These are phyloP conservation scores for Saccharomyces mikatae DNA, from an alignment of 805 yeast genomes.

Conservation along the genomic window DNA sequence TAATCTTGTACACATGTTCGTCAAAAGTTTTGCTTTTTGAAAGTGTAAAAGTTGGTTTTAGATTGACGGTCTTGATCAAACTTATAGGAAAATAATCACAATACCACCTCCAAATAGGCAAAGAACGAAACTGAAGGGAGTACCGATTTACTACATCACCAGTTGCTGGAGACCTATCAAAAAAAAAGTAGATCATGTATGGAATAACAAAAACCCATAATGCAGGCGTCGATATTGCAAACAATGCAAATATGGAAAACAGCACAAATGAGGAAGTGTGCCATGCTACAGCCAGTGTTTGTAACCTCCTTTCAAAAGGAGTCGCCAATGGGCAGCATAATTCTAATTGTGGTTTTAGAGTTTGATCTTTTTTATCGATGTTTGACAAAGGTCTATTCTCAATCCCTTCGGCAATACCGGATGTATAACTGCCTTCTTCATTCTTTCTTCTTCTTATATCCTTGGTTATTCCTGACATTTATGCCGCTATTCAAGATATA, in stretches of 20 bases:
- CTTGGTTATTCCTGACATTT: not conserved
- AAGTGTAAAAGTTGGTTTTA: slow-evolving; percentile 62
- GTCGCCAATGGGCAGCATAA: slow-evolving; percentile 44
- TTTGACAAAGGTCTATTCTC: not conserved
- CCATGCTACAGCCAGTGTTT: slow-evolving; percentile 63
- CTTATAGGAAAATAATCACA: slow-evolving; percentile 73
- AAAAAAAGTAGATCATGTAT: slow-evolving; percentile 51
- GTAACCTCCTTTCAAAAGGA: slow-evolving; percentile 50
- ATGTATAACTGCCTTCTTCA: not conserved
- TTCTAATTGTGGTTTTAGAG: not conserved
- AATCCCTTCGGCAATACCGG: not conserved
- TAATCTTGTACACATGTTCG: slow-evolving; percentile 9
- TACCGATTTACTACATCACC: slow-evolving; percentile 59
- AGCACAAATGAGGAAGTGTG: slow-evolving; percentile 64
- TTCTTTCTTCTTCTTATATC: not conserved
- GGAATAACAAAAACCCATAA: slow-evolving; percentile 63
- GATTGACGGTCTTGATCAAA: slow-evolving; percentile 56
- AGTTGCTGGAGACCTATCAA: slow-evolving; percentile 63
- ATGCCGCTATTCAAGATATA: not conserved
- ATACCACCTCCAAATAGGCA: slow-evolving; percentile 61
- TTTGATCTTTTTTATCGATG: not conserved
- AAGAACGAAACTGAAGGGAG: slow-evolving; percentile 48
- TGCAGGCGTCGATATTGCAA: slow-evolving; percentile 48
- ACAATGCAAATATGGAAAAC: slow-evolving; percentile 42
- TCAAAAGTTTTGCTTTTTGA: slow-evolving; percentile 19